These are phyloP conservation scores for Saccharomycopsis selenospora DNA, from an alignment of 805 yeast genomes.

Conservation along the genomic window DNA sequence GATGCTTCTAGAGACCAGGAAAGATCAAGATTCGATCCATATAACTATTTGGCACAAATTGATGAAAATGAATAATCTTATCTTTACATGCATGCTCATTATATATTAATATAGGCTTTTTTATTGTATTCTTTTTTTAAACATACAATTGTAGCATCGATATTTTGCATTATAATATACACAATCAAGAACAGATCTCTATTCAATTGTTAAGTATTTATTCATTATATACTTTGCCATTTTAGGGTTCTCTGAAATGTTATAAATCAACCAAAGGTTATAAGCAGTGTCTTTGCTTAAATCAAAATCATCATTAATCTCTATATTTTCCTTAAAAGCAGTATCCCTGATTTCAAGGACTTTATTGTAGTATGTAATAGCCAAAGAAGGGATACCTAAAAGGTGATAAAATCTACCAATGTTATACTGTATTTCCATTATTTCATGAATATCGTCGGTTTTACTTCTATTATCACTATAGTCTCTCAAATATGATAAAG, in stretches of 20 bases:
- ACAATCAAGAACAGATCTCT: too few relatives aligned
- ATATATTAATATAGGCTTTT: too few relatives aligned
- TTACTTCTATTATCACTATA: constrained; percentile 36
- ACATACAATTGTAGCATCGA: too few relatives aligned
- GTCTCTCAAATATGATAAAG: constrained; percentile 68
- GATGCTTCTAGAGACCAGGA: constrained; percentile 56
- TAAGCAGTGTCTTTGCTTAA: constrained; percentile 78
- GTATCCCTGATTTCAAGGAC: constrained; percentile 38
- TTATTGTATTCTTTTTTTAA: too few relatives aligned
- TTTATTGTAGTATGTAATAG: constrained; percentile 63
- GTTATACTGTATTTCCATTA: constrained; percentile 76
- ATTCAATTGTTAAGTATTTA: constrained; percentile 47
- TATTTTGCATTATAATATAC: too few relatives aligned
- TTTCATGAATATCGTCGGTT: constrained; percentile 36
- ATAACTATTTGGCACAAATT: constrained; percentile 62
- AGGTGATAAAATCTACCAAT: constrained; percentile 80
- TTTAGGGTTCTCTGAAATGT: constrained; percentile 60
- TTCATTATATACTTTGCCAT: constrained; percentile 62
- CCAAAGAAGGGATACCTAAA: constrained; percentile 68
- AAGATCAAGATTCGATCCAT: constrained; percentile 70
- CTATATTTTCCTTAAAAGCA: constrained; percentile 2
- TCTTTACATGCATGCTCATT: too few relatives aligned
- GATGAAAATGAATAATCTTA: constrained; percentile 40
- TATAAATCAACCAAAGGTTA: constrained; percentile 69
- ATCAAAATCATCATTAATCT: constrained; percentile 35